These are phyloP conservation scores for Naganishia vaughanmartiniae DNA, from an alignment of 768 basidiomycete genomes.

Conservation along the genomic window DNA sequence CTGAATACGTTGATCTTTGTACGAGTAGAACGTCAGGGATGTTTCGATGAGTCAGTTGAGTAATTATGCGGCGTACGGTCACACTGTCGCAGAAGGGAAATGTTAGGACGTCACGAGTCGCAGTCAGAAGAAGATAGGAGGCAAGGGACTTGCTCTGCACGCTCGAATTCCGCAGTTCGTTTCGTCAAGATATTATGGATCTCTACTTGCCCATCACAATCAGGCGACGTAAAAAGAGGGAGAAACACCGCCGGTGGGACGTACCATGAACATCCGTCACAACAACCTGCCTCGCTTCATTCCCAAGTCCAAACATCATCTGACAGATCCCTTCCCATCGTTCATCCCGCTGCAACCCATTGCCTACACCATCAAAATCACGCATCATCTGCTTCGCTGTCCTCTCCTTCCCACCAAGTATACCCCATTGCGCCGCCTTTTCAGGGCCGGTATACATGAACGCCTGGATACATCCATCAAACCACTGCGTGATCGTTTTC, in stretches of 20 bases:
- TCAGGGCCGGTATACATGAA: conserved; percentile 14
- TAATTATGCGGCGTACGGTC: not conserved
- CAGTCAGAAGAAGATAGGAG: not conserved
- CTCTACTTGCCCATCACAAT: conserved; percentile 33
- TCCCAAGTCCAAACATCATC: conserved; percentile 34
- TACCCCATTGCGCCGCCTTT: not conserved
- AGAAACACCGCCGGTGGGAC: not conserved
- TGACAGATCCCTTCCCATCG: conserved; percentile 38
- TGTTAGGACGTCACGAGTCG: not conserved
- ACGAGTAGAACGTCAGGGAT: not conserved
- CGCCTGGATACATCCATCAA: conserved; percentile 5
- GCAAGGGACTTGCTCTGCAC: conserved; percentile 22
- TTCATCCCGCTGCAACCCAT: conserved; percentile 27
- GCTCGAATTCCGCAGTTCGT: conserved; percentile 37
- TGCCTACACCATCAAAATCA: not conserved
- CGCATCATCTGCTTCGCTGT: not conserved
- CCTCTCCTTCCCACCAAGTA: conserved; percentile 5
- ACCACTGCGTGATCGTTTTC: conserved; percentile 17
- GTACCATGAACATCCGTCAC: conserved; percentile 15
- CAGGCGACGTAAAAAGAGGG: too few relatives aligned
- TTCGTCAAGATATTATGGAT: conserved; percentile 9
- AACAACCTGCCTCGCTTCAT: not conserved
- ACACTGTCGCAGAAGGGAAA: not conserved
- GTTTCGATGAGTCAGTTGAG: not conserved
- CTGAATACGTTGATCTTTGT: conserved; percentile 34